Base-by-base conservation (phyloP, 139 green algal genomes). In the Pycnococcus provasolii region DNA sequence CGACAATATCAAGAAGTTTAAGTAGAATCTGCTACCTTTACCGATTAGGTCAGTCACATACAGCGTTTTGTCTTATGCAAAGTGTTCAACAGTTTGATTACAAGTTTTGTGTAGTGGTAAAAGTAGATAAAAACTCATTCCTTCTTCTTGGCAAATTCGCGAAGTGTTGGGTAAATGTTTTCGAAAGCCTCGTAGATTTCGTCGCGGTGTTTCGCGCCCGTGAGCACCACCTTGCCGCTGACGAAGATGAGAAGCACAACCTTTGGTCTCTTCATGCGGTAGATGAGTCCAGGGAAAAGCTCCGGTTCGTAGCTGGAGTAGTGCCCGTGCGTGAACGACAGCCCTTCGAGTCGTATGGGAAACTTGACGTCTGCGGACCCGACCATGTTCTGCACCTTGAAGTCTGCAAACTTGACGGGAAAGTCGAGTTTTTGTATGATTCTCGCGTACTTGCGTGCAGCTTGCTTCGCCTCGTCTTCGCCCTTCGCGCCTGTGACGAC, bases 191-290 rank as follows among this genome's bases (percentile, higher is more conserved):
- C 66, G 79, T 97, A 97, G 58, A 99, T 96, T 55, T 99, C 88
- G n/a, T 91, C 77, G n/a, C 90, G 81, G 54, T 83, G 77, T 59
- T 84, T 84, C 0, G 76, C 78, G 80, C 87, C 84, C 63, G 88
- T 94, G 39, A 95, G 64, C 2, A 94, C 88, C 4, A 95, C 85
- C 76, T 99, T 99, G 57, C 94, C 94, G 2, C 83, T 93, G 3
- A 99, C 94, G 73, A 99, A 99, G 75, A 99, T 95, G 37, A 99
- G 84, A 59, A 99, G 86, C 67, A 99, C 94, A 42, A 99, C 89
- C 79, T 99, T 99, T 58, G 94, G 94, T 54, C 87, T 65, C 67
- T 89, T 87, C 92, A 99, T 97, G 51, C 90, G 84, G 82, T 99
- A 99, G 68, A 99, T 98, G 42, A 99, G 78, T 40, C 94, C 94